These are phyloP conservation scores for Colletotrichum noveboracense DNA, from an alignment of 2,329 filamentous ascomycete species.

Conservation along the genomic window DNA sequence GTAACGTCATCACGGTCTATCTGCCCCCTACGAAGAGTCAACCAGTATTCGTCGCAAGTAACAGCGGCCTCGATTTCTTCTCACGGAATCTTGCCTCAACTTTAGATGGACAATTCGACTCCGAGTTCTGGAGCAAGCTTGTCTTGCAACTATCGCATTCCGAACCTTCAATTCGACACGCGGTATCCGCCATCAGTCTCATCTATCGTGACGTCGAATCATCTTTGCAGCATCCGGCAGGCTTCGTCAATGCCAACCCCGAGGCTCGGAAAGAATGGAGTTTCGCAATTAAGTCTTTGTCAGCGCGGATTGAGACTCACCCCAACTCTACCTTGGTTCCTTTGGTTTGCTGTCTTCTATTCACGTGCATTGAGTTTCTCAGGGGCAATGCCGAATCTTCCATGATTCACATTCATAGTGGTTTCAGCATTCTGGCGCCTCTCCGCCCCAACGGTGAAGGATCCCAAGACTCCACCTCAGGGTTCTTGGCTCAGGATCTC, in stretches of 20 bases:
- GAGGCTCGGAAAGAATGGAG: not conserved
- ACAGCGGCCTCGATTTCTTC: not conserved
- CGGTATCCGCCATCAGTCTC: not conserved
- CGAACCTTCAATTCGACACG: not conserved
- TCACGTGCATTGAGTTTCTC: not conserved
- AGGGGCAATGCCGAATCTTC: not conserved
- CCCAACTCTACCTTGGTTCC: not conserved
- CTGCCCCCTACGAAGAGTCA: not conserved
- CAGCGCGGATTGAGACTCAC: not conserved
- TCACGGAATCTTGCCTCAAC: not conserved
- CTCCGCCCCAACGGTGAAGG: not conserved
- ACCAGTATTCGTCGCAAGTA: not conserved
- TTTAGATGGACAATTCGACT: not conserved
- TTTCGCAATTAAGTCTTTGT: not conserved
- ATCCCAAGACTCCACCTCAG: not conserved
- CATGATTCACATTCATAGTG: not conserved
- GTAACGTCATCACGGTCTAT: not conserved
- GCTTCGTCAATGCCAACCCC: not conserved
- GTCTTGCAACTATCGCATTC: not conserved
- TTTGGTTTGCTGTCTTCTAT: not conserved
- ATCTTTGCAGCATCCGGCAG: not conserved
- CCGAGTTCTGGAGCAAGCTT: not conserved
- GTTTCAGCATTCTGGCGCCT: not conserved
- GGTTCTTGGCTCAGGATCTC: not conserved
- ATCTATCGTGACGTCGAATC: not conserved